These are phyloP conservation scores for Ceratocystiopsis brevicomis DNA, from an alignment of 2,329 filamentous ascomycete species.

Conservation along the genomic window DNA sequence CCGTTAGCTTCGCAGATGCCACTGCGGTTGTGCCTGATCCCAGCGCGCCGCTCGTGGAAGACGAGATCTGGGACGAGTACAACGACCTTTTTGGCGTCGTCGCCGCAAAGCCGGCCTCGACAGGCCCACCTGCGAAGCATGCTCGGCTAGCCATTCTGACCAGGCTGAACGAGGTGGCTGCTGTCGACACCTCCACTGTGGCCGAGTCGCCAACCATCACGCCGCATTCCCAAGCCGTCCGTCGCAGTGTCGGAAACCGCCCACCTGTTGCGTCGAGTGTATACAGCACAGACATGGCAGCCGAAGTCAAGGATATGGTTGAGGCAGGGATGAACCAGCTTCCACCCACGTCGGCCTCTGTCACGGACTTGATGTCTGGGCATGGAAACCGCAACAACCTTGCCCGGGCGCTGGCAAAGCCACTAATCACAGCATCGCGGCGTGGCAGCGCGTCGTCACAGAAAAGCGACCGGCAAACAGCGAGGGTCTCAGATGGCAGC, in stretches of 20 bases:
- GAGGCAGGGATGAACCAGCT: conserved; percentile 15
- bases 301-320: too few species aligned
- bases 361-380: conserved; percentile 23
- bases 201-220: neutral
- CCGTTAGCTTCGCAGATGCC: conserved; percentile 38
- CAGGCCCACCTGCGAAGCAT: conserved; percentile 14
- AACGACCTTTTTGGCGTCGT: conserved; percentile 67
- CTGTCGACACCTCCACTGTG: too few species aligned
- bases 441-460: conserved; percentile 16
- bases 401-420: conserved; percentile 9
- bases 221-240: too few species aligned
- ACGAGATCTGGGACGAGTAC: conserved; percentile 90
- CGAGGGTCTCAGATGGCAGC: conserved; percentile 24
- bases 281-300: neutral
- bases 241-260: too few species aligned
- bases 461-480: neutral
- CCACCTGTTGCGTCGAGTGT: neutral
- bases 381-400: conserved; percentile 19
- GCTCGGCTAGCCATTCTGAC: too few species aligned
- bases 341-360: conserved; percentile 22
- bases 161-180: conserved; percentile 25
- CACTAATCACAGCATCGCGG: conserved; percentile 4
- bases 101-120: conserved; percentile 26
- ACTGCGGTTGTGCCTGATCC: conserved; percentile 47
- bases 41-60: conserved; percentile 47